These are phyloP conservation scores for Fusarium sp. DNA, from an alignment of 2,329 filamentous ascomycete genomes.

Conservation along the genomic window DNA sequence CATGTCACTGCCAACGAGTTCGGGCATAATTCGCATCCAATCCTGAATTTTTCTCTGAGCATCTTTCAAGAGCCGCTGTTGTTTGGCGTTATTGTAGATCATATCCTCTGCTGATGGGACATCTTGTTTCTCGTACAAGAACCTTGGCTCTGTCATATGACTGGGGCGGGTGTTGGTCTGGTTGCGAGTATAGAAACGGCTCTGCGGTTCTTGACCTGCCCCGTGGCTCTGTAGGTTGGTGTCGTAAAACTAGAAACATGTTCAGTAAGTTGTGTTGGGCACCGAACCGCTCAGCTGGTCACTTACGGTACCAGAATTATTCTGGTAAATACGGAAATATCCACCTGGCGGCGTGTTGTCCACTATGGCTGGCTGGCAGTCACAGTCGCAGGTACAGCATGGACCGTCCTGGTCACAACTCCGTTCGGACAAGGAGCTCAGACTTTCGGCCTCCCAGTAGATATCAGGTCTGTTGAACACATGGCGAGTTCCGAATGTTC, in stretches of 20 bases:
- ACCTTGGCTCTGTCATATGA: not conserved
- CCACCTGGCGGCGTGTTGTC: not conserved
- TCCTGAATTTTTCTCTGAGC: constrained; percentile 28
- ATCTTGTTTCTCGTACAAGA: not conserved
- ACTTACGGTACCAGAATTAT: constrained; percentile 12
- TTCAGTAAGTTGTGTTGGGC: not conserved
- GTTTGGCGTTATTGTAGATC: constrained; percentile 21
- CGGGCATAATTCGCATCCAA: constrained; percentile 31
- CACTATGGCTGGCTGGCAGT: not conserved
- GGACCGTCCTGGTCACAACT: constrained; percentile 2
- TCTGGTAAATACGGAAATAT: not conserved
- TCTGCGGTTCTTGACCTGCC: not conserved
- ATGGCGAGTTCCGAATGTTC: not conserved
- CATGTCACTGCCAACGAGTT: not conserved
- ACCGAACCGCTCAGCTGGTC: too few relatives aligned
- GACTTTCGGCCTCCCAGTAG: constrained; percentile 16
- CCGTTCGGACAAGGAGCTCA: constrained; percentile 18
- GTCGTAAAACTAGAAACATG: not conserved
- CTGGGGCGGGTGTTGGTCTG: not conserved
- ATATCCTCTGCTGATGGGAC: constrained; percentile 14
- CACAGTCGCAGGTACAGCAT: constrained; percentile 27
- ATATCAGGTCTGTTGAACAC: not conserved
- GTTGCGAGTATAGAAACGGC: not conserved
- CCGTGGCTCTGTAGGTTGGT: not conserved
- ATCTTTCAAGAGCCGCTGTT: constrained; percentile 21